Evolutionary conservation across 176 grass and related monocot species (phyloP).

Genomic region (Dendrocalamus sinicus): DNA sequence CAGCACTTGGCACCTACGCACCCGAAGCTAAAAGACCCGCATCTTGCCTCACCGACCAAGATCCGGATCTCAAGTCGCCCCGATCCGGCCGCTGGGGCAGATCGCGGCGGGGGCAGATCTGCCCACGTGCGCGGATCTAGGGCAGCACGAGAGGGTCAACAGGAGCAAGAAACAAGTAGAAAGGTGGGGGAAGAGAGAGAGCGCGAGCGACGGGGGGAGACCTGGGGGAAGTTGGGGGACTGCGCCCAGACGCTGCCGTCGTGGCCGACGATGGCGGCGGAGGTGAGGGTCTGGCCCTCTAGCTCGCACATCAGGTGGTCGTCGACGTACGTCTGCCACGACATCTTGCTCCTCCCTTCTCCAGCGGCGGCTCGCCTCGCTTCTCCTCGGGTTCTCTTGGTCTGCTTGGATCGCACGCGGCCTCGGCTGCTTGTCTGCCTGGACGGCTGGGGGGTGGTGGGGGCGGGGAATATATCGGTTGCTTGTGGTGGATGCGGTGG

Average conservation of each 20-base stretch:
- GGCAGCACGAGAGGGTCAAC: background rate
- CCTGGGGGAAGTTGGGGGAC: conserved; percentile 67
- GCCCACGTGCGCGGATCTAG: conserved; percentile 37
- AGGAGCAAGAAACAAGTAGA: background rate
- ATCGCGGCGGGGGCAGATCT: conserved; percentile 31
- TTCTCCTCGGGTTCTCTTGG: background rate
- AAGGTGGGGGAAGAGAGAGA: background rate
- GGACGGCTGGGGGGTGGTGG: conserved; percentile 10
- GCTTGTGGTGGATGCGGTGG: conserved; percentile 30
- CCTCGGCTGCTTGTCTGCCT: conserved; percentile 21
- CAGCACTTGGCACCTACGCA: background rate
- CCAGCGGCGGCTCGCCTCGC: conserved; percentile 25
- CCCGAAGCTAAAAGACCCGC: conserved; percentile 31
- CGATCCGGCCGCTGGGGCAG: conserved; percentile 35
- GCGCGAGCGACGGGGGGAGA: background rate
- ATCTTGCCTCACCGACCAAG: background rate
- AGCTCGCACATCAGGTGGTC: conserved; percentile 93
- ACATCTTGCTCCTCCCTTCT: conserved; percentile 57
- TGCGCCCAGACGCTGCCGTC: conserved; percentile 80
- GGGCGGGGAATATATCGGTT: conserved; percentile 55
- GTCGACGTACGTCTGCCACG: conserved; percentile 87
- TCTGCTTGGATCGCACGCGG: conserved; percentile 60
- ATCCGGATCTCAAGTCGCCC: conserved; percentile 25
- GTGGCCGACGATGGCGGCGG: conserved; percentile 76
- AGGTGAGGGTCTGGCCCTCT: conserved; percentile 62